phyloP scores from a whole-genome alignment of 768 basidiomycete species.

The Lentinula aciculospora region DNA sequence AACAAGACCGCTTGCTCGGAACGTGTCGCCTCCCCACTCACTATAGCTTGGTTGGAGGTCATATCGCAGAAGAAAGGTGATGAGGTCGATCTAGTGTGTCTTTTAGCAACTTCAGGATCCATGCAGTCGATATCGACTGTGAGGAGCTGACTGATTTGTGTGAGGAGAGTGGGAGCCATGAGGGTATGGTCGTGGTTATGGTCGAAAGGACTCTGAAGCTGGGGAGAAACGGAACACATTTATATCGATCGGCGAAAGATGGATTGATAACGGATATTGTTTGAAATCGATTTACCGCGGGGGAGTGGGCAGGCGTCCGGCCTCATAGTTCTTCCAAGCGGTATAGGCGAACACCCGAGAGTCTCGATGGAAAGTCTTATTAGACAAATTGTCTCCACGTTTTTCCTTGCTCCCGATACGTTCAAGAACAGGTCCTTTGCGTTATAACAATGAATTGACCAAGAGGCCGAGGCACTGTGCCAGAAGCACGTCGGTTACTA shows the following conservation, averaged over 20 bases:
- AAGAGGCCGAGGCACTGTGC: no score
- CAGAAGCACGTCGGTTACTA: no score
- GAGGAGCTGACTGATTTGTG: constrained; percentile 27
- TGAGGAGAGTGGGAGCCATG: constrained; percentile 24
- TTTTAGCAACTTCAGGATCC: constrained; percentile 33
- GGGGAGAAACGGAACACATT: no score
- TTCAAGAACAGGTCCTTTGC: no score
- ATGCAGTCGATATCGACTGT: constrained; percentile 45
- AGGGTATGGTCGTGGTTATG: background rate
- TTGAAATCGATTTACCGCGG: background rate
- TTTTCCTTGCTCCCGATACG: no score
- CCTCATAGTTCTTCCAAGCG: background rate
- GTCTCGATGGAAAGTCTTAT: no score
- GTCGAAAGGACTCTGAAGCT: background rate
- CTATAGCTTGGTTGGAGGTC: constrained; percentile 47
- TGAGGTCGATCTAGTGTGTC: constrained; percentile 19
- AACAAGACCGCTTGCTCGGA: constrained; percentile 26
- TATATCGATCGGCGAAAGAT: background rate
- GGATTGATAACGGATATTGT: background rate
- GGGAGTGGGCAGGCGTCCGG: background rate
- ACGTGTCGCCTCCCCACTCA: constrained; percentile 25
- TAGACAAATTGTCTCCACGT: no score
- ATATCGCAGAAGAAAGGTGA: constrained; percentile 33
- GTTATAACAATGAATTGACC: no score
- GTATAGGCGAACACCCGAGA: background rate